phyloP scores from a whole-genome alignment of 352 stramenopile species.

The Aphanomyces euteiches region DNA sequence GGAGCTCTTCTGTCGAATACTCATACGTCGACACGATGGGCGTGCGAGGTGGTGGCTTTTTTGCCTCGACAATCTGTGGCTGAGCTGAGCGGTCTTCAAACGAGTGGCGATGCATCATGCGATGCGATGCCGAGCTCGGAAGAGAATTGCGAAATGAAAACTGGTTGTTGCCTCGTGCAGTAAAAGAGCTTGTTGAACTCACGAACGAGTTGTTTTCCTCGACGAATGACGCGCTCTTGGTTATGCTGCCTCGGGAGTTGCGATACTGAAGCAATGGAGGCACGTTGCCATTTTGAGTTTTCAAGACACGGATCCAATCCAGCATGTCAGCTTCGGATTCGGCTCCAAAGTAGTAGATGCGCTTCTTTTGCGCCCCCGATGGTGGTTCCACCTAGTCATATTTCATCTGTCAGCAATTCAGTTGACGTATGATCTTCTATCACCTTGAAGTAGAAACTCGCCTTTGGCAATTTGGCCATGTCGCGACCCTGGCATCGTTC shows the following conservation, averaged over 20 bases:
- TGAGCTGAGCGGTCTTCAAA: conserved; percentile 54
- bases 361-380: conserved; percentile 42
- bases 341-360: conserved; percentile 71
- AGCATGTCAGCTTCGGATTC: conserved; percentile 66
- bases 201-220: conserved; percentile 14
- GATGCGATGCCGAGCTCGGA: neutral
- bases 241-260: neutral
- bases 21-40: conserved; percentile 47
- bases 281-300: conserved; percentile 42
- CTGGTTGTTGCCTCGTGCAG: conserved; percentile 4
- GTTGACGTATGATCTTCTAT: too few relatives aligned
- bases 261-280: neutral
- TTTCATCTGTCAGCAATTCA: conserved; percentile 40
- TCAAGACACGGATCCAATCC: conserved; percentile 60
- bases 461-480: conserved; percentile 10
- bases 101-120: conserved; percentile 45
- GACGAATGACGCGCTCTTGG: conserved; percentile 4
- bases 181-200: neutral
- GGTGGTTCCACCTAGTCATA: conserved; percentile 60
- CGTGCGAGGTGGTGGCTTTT: conserved; percentile 31
- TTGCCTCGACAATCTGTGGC: conserved; percentile 45
- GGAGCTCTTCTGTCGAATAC: conserved; percentile 72
- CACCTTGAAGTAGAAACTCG: conserved; percentile 24
- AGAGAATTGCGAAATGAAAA: conserved; percentile 1
- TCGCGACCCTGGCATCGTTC: neutral